phyloP scores from a whole-genome alignment of 2,329 filamentous ascomycete species.

The Xylaria sp. region DNA sequence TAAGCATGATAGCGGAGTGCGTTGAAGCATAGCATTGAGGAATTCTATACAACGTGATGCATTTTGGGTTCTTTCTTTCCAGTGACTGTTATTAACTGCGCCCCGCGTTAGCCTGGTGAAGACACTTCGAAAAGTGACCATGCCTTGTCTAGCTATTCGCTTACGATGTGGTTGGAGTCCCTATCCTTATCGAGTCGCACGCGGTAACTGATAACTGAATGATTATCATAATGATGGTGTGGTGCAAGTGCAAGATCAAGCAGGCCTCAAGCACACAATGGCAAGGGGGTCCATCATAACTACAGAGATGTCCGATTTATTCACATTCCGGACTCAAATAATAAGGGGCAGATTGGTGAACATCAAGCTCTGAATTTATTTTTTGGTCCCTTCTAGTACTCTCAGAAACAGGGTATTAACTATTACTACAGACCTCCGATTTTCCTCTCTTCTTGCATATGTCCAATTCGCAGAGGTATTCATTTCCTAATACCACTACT shows the following conservation, averaged over 20 bases:
- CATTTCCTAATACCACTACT: slow-evolving; percentile 9
- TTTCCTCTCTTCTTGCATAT: slow-evolving; percentile 35
- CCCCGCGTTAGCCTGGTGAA: too few relatives aligned
- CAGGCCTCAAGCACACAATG: too few relatives aligned
- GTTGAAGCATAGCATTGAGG: slow-evolving; percentile 8
- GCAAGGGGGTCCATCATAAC: too few relatives aligned
- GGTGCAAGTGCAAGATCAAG: too few relatives aligned
- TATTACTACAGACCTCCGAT: slow-evolving; percentile 46
- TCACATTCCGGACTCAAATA: not conserved
- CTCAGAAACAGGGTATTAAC: slow-evolving; percentile 44
- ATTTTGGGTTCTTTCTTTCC: not conserved
- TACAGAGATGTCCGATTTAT: too few relatives aligned
- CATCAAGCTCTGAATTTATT: slow-evolving; percentile 40
- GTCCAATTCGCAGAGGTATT: slow-evolving; percentile 24
- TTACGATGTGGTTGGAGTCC: too few relatives aligned
- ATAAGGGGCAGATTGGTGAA: slow-evolving; percentile 23
- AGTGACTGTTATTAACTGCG: not conserved
- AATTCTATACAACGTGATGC: not conserved
- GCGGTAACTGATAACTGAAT: too few relatives aligned
- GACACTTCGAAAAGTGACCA: too few relatives aligned
- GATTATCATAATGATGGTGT: too few relatives aligned
- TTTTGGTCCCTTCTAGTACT: slow-evolving; percentile 37
- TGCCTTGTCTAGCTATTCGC: too few relatives aligned
- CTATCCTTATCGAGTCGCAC: too few relatives aligned
- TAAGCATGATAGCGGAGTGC: slow-evolving; percentile 28